Conservation (phyloP, 352 stramenopile species). For the Globisporangium carolinianum region DNA sequence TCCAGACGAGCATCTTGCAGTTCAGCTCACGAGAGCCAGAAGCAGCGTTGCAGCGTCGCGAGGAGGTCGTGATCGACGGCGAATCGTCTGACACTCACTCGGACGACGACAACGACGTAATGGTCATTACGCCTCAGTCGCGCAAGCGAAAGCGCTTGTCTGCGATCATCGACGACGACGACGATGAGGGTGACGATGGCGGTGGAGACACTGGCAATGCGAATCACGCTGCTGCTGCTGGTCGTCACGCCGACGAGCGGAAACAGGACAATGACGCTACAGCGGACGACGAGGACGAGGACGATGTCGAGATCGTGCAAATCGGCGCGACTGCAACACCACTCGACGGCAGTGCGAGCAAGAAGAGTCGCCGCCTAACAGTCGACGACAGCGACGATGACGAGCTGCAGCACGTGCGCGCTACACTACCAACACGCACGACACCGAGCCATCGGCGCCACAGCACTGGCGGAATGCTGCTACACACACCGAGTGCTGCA, state of each 20-base stretch:
- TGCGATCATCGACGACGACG: conserved; percentile 44
- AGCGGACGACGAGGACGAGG: conserved; percentile 30
- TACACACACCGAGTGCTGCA: background rate
- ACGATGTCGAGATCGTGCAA: conserved; percentile 51
- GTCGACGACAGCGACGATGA: conserved; percentile 67
- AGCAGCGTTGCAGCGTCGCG: conserved; percentile 6
- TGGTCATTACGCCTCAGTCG: conserved; percentile 47
- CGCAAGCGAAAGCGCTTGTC: conserved; percentile 57
- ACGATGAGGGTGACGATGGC: conserved; percentile 24
- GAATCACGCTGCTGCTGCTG: background rate
- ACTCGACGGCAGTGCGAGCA: conserved; percentile 18
- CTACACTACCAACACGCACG: conserved; percentile 3
- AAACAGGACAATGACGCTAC: conserved; percentile 9
- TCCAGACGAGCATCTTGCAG: background rate
- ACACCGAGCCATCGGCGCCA: conserved; percentile 2
- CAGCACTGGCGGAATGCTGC: background rate
- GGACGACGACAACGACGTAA: conserved; percentile 44
- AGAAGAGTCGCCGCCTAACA: conserved; percentile 22
- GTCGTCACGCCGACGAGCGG: background rate
- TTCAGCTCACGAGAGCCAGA: conserved; percentile 1
- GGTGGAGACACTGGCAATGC: background rate
- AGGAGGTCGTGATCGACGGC: conserved; percentile 72
- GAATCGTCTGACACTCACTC: conserved; percentile 45
- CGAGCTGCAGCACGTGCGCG: conserved; percentile 1
- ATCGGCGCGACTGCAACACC: conserved; percentile 16